Conservation (phyloP, 768 basidiomycete genomes). For the Rhodotorula diobovata region DNA sequence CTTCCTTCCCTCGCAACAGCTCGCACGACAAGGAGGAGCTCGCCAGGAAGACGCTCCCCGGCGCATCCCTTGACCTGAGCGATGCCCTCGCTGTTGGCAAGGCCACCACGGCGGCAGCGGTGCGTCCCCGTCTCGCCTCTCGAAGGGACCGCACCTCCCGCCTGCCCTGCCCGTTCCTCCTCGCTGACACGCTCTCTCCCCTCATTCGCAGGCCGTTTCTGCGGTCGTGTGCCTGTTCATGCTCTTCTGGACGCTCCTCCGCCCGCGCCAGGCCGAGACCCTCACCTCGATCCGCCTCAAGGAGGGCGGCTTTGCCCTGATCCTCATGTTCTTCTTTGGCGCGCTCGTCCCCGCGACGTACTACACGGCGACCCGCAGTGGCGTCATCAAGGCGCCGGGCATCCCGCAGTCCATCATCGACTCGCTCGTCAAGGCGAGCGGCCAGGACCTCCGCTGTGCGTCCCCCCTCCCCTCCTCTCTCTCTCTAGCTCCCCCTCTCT, state of each 20-base stretch:
- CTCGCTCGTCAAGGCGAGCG: constrained; percentile 6
- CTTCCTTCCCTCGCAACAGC: not conserved
- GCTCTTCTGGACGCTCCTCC: constrained; percentile 3
- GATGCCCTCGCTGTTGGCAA: constrained; percentile 23
- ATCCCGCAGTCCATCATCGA: constrained; percentile 14
- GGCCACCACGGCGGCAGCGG: constrained; percentile 18
- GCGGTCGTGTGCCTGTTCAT: constrained; percentile 20
- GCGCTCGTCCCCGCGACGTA: constrained; percentile 29
- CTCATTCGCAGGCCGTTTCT: constrained; percentile 7
- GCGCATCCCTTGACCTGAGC: constrained; percentile 15
- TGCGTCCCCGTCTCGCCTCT: not conserved
- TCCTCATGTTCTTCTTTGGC: constrained; percentile 19
- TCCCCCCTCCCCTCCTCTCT: not conserved
- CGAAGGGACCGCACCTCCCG: too few relatives aligned
- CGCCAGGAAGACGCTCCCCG: constrained; percentile 1
- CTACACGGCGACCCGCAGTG: constrained; percentile 8
- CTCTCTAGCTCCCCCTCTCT: not conserved
- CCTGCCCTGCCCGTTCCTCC: not conserved
- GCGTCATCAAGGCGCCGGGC: constrained; percentile 15
- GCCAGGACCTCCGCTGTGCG: constrained; percentile 11
- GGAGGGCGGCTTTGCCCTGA: constrained; percentile 27
- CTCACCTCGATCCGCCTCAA: constrained; percentile 30
- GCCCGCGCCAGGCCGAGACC: constrained; percentile 19
- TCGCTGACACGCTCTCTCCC: not conserved
- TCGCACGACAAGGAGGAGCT: constrained; percentile 17